Evolutionary conservation across 441 rosid species (phyloP).

Genomic region (Melastoma candidum): DNA sequence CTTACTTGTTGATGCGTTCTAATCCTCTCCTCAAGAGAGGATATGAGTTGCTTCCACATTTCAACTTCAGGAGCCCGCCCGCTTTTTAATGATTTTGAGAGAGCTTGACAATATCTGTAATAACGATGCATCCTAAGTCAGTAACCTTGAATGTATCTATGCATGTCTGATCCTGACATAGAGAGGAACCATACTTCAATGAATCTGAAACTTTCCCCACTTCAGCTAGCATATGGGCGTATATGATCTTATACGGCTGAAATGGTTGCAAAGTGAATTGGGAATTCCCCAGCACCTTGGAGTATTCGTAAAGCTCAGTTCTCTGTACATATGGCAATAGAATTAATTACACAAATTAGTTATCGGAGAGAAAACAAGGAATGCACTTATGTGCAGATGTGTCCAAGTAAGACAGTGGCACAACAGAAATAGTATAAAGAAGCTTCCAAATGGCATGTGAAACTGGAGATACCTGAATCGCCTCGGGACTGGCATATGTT

Average conservation of each 20-base stretch:
- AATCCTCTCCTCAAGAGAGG: slow-evolving; percentile 82
- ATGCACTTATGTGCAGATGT: no score
- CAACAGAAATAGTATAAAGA: neutral
- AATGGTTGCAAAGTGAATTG: slow-evolving; percentile 61
- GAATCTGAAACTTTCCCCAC: slow-evolving; percentile 76
- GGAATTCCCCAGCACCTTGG: slow-evolving; percentile 74
- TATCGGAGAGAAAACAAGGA: no score
- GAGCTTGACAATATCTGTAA: slow-evolving; percentile 89
- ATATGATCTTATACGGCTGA: slow-evolving; percentile 71
- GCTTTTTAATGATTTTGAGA: slow-evolving; percentile 69
- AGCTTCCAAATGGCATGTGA: neutral
- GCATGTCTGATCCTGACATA: slow-evolving; percentile 5
- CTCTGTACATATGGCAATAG: slow-evolving; percentile 31
- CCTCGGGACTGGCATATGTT: slow-evolving; percentile 81
- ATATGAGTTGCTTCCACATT: slow-evolving; percentile 56
- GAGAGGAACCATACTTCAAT: slow-evolving; percentile 33
- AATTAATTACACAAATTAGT: no score
- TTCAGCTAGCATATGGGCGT: slow-evolving; percentile 80
- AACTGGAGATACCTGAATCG: slow-evolving; percentile 66
- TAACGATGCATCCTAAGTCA: slow-evolving; percentile 4
- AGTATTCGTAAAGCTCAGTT: slow-evolving; percentile 72
- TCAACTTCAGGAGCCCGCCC: slow-evolving; percentile 82
- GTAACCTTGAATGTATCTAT: slow-evolving; percentile 12
- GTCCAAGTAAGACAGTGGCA: slow-evolving; percentile 14
- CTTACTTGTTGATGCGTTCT: slow-evolving; percentile 77